phyloP scores from a whole-genome alignment of 768 basidiomycete genomes.

The Agaricus bisporus region DNA sequence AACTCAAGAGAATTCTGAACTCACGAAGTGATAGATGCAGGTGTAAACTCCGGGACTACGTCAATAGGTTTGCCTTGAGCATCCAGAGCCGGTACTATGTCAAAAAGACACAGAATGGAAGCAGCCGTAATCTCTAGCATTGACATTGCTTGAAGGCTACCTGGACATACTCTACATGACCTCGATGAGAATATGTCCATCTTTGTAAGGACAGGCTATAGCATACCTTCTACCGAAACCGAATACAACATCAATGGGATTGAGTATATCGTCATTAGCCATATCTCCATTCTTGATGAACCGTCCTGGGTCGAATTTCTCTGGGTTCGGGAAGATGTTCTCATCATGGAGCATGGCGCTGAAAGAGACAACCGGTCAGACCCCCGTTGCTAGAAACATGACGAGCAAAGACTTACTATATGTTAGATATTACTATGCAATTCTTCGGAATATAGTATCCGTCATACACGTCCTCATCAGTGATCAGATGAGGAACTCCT shows the following conservation, averaged over 20 bases:
- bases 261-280: not conserved
- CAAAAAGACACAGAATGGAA: not conserved
- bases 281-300: constrained; percentile 11
- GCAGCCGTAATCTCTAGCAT: not conserved
- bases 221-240: not conserved
- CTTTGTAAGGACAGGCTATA: too few relatives aligned
- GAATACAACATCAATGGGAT: not conserved
- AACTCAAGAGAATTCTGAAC: not conserved
- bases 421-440: constrained; percentile 37
- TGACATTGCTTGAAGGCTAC: not conserved
- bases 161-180: not conserved
- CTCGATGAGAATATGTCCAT: not conserved
- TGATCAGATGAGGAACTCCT: constrained; percentile 35
- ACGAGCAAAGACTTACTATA: constrained; percentile 38
- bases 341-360: constrained; percentile 50
- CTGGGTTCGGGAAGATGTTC: constrained; percentile 40
- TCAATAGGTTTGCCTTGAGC: not conserved
- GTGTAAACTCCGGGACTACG: not conserved
- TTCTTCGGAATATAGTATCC: constrained; percentile 46
- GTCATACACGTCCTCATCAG: constrained; percentile 17
- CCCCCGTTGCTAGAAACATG: too few relatives aligned
- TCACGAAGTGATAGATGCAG: not conserved
- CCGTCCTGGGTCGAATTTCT: constrained; percentile 40
- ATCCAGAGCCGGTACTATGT: not conserved
- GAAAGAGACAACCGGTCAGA: not conserved